Evolutionary conservation across 2,329 filamentous ascomycete genomes (phyloP).

Genomic region (Microdochium nivale): DNA sequence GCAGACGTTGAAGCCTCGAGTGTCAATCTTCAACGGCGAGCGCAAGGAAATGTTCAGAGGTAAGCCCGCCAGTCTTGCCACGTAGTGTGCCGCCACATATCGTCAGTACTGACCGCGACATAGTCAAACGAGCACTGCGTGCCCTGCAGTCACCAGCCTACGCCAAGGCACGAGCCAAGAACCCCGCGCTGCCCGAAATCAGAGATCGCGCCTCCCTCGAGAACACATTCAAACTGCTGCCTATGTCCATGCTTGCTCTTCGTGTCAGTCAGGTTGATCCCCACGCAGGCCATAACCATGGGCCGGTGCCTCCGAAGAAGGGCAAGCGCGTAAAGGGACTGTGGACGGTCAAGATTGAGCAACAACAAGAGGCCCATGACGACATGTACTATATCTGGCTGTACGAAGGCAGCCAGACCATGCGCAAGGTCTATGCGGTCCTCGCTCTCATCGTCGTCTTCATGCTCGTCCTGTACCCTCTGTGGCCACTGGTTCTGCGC

Average conservation of each 20-base stretch:
- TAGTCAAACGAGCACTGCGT: slow-evolving; percentile 92
- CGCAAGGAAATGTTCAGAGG: slow-evolving; percentile 97
- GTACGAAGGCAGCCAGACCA: slow-evolving; percentile 89
- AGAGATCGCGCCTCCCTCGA: slow-evolving; percentile 83
- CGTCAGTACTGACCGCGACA: neutral
- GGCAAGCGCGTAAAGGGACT: slow-evolving; percentile 89
- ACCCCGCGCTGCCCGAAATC: slow-evolving; percentile 79
- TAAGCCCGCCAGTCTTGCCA: slow-evolving; percentile 25
- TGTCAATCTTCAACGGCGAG: slow-evolving; percentile 90
- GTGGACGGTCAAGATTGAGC: slow-evolving; percentile 93
- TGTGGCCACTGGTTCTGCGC: slow-evolving; percentile 88
- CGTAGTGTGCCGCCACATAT: neutral
- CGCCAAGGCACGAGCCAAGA: slow-evolving; percentile 81
- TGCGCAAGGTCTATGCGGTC: slow-evolving; percentile 83
- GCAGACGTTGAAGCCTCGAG: slow-evolving; percentile 82
- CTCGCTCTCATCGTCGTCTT: slow-evolving; percentile 80
- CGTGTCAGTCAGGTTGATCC: slow-evolving; percentile 78
- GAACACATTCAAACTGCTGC: slow-evolving; percentile 90
- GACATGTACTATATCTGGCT: slow-evolving; percentile 96
- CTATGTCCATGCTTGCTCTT: slow-evolving; percentile 86
- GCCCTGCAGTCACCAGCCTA: slow-evolving; percentile 85
- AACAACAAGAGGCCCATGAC: slow-evolving; percentile 81
- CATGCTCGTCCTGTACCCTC: slow-evolving; percentile 83
- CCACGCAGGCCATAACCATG: slow-evolving; percentile 65
- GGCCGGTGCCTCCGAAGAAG: slow-evolving; percentile 44